Percentiles rank a stretch among this genome's conserved stretches.
phyloP scores from a whole-genome alignment of 2,329 filamentous ascomycete genomes.

The Sclerotinia borealis region DNA sequence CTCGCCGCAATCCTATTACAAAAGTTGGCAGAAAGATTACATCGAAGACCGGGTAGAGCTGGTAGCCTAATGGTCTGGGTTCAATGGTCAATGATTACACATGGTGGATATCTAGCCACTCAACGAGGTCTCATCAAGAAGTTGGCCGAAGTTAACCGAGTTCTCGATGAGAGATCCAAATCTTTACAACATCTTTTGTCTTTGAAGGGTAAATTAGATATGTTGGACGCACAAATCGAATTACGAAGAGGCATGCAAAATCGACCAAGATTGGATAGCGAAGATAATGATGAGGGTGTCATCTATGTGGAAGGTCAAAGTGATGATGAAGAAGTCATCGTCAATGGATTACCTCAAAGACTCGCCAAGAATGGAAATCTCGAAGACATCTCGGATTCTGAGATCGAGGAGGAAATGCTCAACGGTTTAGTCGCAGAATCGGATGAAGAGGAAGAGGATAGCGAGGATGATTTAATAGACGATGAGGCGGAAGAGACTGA shows the following conservation, averaged over 20 bases:
- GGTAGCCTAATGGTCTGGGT: conserved; percentile 92
- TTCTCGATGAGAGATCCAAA: conserved; percentile 78
- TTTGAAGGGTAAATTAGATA: conserved; percentile 91
- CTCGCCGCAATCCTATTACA: conserved; percentile 74
- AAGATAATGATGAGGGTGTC: conserved; percentile 48
- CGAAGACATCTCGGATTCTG: conserved; percentile 25
- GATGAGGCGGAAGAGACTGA: conserved; percentile 44
- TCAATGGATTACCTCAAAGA: conserved; percentile 37
- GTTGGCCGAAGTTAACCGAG: conserved; percentile 73
- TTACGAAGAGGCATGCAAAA: conserved; percentile 65
- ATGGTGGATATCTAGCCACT: conserved; percentile 83
- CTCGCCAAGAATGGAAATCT: conserved; percentile 21
- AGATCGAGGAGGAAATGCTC: conserved; percentile 34
- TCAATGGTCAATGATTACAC: conserved; percentile 87
- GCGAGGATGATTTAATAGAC: conserved; percentile 41
- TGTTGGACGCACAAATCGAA: conserved; percentile 85
- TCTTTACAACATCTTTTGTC: conserved; percentile 77
- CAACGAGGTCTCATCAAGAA: conserved; percentile 78
- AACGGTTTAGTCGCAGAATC: conserved; percentile 43
- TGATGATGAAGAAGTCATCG: conserved; percentile 41
- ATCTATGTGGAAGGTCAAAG: conserved; percentile 78
- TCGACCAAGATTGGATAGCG: conserved; percentile 35
- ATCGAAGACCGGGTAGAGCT: conserved; percentile 80
- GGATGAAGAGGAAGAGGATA: conserved; percentile 42
- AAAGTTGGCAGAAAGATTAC: conserved; percentile 79